Conservation (phyloP, 805 yeast species). For the Saccharomyces eubayanus region DNA sequence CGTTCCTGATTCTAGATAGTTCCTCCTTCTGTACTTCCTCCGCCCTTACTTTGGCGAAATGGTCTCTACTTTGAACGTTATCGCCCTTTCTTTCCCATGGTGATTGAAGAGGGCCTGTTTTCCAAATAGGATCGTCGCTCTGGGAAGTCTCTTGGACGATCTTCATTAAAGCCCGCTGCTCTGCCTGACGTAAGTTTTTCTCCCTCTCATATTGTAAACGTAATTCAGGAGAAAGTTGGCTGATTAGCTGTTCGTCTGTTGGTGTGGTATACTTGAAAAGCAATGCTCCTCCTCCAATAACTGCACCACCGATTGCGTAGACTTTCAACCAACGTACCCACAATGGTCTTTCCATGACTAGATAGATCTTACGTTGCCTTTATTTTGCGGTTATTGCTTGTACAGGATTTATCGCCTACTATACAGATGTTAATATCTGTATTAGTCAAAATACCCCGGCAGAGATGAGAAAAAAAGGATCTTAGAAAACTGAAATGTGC, state of each 20-base stretch:
- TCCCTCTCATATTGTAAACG: slow-evolving; percentile 65
- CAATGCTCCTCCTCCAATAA: slow-evolving; percentile 65
- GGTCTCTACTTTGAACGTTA: slow-evolving; percentile 34
- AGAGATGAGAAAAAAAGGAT: background rate
- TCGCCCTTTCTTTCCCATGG: slow-evolving; percentile 49
- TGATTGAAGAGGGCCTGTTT: slow-evolving; percentile 57
- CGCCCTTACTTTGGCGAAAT: slow-evolving; percentile 36
- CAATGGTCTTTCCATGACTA: slow-evolving; percentile 34
- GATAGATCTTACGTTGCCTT: background rate
- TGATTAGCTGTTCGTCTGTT: slow-evolving; percentile 70
- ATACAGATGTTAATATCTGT: background rate
- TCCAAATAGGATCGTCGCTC: slow-evolving; percentile 77
- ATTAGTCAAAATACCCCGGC: background rate
- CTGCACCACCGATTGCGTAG: slow-evolving; percentile 51
- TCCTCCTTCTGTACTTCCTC: slow-evolving; percentile 27
- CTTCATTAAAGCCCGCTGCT: slow-evolving; percentile 62
- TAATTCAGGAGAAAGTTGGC: slow-evolving; percentile 72
- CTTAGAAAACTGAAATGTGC: background rate
- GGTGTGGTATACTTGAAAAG: slow-evolving; percentile 73
- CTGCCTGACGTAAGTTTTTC: slow-evolving; percentile 51
- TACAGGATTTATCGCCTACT: background rate
- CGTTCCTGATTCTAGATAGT: slow-evolving; percentile 28
- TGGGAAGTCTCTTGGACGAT: slow-evolving; percentile 55
- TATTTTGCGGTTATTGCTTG: background rate
- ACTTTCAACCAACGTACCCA: slow-evolving; percentile 56